Percentiles rank a stretch among this genome's conserved stretches.
Evolutionary conservation across 164 flowering plant species (phyloP).

Genomic region (Amborella trichopoda): DNA sequence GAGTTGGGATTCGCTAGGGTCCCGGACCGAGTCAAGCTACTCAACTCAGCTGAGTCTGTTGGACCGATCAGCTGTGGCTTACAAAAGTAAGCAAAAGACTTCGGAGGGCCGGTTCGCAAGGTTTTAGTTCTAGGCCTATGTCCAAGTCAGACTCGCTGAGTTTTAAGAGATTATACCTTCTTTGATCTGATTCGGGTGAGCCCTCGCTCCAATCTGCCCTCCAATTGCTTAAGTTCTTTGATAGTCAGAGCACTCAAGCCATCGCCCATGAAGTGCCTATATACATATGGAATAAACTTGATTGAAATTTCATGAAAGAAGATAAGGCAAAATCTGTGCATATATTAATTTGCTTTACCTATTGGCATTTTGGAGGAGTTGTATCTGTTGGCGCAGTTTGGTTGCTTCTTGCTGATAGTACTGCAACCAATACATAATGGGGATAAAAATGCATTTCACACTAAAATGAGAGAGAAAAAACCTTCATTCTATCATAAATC

Average conservation of each 20-base stretch:
- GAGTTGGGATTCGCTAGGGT: too few species aligned
- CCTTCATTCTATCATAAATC: too few species aligned
- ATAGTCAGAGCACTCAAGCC: constrained; percentile 40
- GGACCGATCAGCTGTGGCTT: too few species aligned
- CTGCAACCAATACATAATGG: too few species aligned
- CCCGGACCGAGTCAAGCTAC: too few species aligned
- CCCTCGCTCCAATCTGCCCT: constrained; percentile 72
- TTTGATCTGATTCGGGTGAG: constrained; percentile 61
- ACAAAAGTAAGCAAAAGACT: too few species aligned
- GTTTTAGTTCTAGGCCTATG: too few species aligned
- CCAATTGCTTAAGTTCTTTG: constrained; percentile 78
- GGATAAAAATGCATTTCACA: too few species aligned
- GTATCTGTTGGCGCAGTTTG: constrained; percentile 71
- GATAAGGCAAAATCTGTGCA: not conserved
- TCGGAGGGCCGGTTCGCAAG: too few species aligned
- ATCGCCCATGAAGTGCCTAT: constrained; percentile 76
- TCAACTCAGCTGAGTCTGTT: too few species aligned
- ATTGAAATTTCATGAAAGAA: not conserved
- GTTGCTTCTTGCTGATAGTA: constrained; percentile 73
- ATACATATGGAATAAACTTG: not conserved
- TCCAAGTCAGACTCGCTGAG: not conserved
- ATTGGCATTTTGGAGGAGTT: constrained; percentile 64
- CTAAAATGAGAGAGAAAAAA: not conserved
- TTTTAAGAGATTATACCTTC: constrained; percentile 32
- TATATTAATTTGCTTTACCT: constrained; percentile 22